These are phyloP conservation scores for Pseudocercospora fijiensis DNA, from an alignment of 2,329 filamentous ascomycete species.

Conservation along the genomic window DNA sequence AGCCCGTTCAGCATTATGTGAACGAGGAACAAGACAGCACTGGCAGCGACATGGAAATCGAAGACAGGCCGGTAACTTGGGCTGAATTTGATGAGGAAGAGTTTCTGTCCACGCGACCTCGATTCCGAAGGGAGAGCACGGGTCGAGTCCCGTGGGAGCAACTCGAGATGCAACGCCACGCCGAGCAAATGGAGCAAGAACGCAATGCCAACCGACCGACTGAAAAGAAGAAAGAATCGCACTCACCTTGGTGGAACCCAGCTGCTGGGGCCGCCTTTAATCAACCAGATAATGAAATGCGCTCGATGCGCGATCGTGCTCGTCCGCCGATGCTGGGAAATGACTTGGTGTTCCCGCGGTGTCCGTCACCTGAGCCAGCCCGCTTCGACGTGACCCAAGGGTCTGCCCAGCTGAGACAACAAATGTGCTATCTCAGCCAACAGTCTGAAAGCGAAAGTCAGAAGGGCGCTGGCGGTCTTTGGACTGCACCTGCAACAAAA, in stretches of 20 bases:
- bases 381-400: conserved; percentile 76
- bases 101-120: conserved; percentile 23
- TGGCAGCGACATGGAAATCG: conserved; percentile 34
- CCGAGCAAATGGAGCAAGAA: conserved; percentile 61
- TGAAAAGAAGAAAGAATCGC: conserved; percentile 28
- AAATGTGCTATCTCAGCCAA: conserved; percentile 53
- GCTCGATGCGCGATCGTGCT: conserved; percentile 58
- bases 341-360: conserved; percentile 77
- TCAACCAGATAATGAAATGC: conserved; percentile 46
- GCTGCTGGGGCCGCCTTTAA: conserved; percentile 32
- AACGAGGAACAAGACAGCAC: conserved; percentile 49
- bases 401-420: conserved; percentile 50
- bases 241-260: conserved; percentile 44
- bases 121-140: conserved; percentile 57
- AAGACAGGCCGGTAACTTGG: conserved; percentile 42
- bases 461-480: conserved; percentile 56
- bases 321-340: conserved; percentile 84
- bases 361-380: conserved; percentile 78
- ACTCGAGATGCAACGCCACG: conserved; percentile 76
- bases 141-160: conserved; percentile 70
- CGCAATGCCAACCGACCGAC: conserved; percentile 45
- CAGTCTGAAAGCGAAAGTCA: conserved; percentile 45
- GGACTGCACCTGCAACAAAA: conserved; percentile 42
- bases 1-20: conserved; percentile 70
- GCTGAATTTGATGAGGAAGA: conserved; percentile 43